Evolutionary conservation across 179 eudicot species (phyloP).

Genomic region (Silene coronaria): DNA sequence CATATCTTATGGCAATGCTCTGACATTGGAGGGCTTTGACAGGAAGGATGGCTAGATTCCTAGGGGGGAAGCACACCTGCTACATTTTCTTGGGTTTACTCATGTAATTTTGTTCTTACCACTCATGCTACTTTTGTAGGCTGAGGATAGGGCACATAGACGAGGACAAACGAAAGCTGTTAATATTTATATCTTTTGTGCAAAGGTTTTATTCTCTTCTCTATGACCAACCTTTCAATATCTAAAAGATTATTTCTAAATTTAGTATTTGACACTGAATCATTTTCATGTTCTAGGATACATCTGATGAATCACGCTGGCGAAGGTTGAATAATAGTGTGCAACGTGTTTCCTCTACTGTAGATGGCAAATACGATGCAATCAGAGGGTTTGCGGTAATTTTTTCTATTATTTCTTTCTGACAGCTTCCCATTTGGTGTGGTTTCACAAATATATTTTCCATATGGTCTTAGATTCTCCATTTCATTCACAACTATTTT

Average conservation of each 20-base stretch:
- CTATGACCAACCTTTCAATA: constrained; percentile 7
- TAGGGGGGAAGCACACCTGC: neutral
- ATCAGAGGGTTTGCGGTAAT: constrained; percentile 60
- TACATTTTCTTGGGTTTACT: neutral
- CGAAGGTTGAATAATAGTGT: constrained; percentile 62
- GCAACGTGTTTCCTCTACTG: constrained; percentile 71
- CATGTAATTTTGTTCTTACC: constrained; percentile 4
- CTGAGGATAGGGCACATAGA: constrained; percentile 97
- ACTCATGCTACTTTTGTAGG: constrained; percentile 43
- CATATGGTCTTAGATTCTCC: neutral
- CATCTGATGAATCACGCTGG: constrained; percentile 81
- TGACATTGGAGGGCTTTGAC: neutral
- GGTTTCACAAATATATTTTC: neutral
- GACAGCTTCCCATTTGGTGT: neutral
- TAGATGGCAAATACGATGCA: constrained; percentile 82
- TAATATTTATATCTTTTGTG: constrained; percentile 87
- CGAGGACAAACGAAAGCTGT: constrained; percentile 89
- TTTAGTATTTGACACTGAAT: constrained; percentile 11
- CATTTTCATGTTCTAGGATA: constrained; percentile 49
- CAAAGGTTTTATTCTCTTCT: constrained; percentile 50
- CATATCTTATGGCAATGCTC: neutral
- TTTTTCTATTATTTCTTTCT: neutral
- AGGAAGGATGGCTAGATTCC: neutral
- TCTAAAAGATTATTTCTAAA: neutral
- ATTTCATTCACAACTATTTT: neutral